Conservation (phyloP, 1,284 basidiomycete species). For the Gymnopus androsaceus region DNA sequence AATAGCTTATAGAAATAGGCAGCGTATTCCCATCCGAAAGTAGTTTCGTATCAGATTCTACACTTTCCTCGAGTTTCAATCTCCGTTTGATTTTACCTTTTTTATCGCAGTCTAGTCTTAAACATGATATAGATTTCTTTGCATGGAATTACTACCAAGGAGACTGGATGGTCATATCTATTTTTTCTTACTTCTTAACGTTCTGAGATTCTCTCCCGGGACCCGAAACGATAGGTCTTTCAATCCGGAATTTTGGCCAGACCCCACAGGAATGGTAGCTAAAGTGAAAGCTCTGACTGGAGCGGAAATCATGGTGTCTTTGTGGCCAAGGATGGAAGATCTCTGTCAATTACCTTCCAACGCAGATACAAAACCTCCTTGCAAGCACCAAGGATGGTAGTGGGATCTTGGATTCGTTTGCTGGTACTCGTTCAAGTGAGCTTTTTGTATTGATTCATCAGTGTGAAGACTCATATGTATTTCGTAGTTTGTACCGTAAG, state of each 20-base stretch:
- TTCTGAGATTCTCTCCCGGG: not conserved
- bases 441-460: not conserved
- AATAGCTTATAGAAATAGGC: too few relatives aligned
- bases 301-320: constrained; percentile 46
- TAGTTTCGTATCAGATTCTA: too few relatives aligned
- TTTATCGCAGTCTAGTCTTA: too few relatives aligned
- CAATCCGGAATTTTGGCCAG: constrained; percentile 39
- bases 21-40: too few relatives aligned
- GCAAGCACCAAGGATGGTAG: constrained; percentile 42
- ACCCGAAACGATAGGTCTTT: constrained; percentile 42
- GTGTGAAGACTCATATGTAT: not conserved
- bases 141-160: constrained; percentile 45
- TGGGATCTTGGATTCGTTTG: constrained; percentile 41
- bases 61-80: constrained; percentile 34
- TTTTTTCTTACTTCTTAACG: not conserved
- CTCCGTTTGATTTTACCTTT: constrained; percentile 37
- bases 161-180: constrained; percentile 32
- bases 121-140: constrained; percentile 38
- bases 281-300: constrained; percentile 42
- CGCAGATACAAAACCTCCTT: constrained; percentile 37
- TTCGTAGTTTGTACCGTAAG: too few relatives aligned
- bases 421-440: constrained; percentile 37
- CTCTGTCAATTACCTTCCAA: constrained; percentile 35
- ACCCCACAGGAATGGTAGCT: constrained; percentile 38
- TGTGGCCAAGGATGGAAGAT: constrained; percentile 46